Evolutionary conservation across 805 yeast genomes (phyloP), one percentile per base, ranked within the genome.

Genomic region (Zygotorulaspora florentina): DNA sequence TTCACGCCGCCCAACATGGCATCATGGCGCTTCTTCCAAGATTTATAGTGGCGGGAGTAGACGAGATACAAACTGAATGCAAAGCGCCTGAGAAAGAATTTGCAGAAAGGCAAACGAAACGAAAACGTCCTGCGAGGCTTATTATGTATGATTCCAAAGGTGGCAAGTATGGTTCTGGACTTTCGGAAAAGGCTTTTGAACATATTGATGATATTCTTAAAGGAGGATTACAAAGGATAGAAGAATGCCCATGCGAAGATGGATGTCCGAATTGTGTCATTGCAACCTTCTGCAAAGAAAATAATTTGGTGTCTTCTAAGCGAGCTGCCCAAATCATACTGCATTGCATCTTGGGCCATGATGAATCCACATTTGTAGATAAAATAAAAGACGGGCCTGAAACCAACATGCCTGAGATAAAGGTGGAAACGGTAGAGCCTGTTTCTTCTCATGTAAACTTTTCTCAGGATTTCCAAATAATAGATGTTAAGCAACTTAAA

Each of bases 31-130:
- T 87, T 47, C 61, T 90, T 23, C 95, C 97, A 0, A 64, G 83
- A 23, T 82, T 79, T 48, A 80, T 89, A 3, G 79, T 81, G 10
- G 81, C 87, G 13, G 86, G 87, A 0, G 75, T 78, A 3, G 85
- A 81, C 53, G 99, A 93, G 55, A 74, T 93, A 11, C 78, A 77
- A 37, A 87, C 98, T 0, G 99, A 93, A 64, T 93, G 99, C 65
- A 93, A 93, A 58, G 97, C 98, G 0, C 97, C 99, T 0, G 96
- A 89, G 53, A 93, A 93, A 57, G 99, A 93, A 61, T 87, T 91
- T 72, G 87, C 96, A 1, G 74, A 75, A 40, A 67, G 88, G 25
- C 85, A 85, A 58, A 76, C 91, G 0, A 65, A 66, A 13, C 69
- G 99, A 34, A 78, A 76, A 46, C 69, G 99, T 35, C 98, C 98